These are phyloP conservation scores for Tephrocybe sp. DNA, from an alignment of 768 basidiomycete genomes.

Conservation along the genomic window DNA sequence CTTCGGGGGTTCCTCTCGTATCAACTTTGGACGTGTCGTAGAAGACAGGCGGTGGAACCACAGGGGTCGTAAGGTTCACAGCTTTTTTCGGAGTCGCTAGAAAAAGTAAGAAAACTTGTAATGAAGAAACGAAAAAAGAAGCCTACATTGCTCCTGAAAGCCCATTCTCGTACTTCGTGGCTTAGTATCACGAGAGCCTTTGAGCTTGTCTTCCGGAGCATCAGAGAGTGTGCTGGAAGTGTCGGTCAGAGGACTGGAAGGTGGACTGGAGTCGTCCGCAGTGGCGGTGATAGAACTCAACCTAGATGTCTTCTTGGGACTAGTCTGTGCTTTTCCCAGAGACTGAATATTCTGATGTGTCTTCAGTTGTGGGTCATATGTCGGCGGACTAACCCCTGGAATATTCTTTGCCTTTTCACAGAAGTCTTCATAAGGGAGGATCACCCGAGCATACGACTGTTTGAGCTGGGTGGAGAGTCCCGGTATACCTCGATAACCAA, in stretches of 20 bases:
- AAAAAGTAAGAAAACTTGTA: constrained; percentile 5
- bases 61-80: constrained; percentile 21
- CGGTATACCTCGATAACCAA: constrained; percentile 81
- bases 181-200: constrained; percentile 42
- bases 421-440: constrained; percentile 95
- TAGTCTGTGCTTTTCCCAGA: constrained; percentile 21
- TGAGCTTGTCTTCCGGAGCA: constrained; percentile 73
- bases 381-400: constrained; percentile 44
- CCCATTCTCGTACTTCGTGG: constrained; percentile 52
- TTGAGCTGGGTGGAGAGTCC: constrained; percentile 87
- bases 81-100: constrained; percentile 36
- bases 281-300: constrained; percentile 32
- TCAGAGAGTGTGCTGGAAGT: constrained; percentile 79
- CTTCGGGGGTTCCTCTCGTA: constrained; percentile 49
- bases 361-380: constrained; percentile 47
- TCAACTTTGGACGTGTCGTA: constrained; percentile 44
- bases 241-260: constrained; percentile 73
- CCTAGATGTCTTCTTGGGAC: constrained; percentile 26
- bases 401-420: constrained; percentile 72
- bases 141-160: constrained; percentile 50
- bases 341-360: constrained; percentile 50
- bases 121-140: constrained; percentile 13
- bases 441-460: constrained; percentile 85
- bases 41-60: constrained; percentile 44
- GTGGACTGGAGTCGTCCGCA: constrained; percentile 53